Conservation (phyloP, 345 rosid species). For the Odontarrhena argentea region DNA sequence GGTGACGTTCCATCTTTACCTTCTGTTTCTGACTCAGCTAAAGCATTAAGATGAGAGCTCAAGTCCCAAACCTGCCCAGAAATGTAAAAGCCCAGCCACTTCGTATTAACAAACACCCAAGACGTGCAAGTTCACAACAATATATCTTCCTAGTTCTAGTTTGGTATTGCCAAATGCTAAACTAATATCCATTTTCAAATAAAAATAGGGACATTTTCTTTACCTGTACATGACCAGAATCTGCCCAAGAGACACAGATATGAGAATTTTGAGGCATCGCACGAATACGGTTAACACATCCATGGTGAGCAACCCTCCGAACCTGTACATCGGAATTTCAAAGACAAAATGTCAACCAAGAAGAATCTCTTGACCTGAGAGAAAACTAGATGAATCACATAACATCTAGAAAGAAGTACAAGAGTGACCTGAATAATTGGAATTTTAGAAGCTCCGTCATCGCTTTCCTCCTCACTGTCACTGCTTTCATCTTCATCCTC, state of each 20-base stretch:
- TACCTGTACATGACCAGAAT: constrained; percentile 90
- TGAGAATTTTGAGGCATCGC: constrained; percentile 89
- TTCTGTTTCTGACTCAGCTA: constrained; percentile 71
- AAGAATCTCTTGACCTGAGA: background rate
- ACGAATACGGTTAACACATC: constrained; percentile 88
- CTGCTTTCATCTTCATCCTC: constrained; percentile 59
- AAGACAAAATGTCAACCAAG: constrained; percentile 27
- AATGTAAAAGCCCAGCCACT: constrained; percentile 6
- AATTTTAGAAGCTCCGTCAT: constrained; percentile 53
- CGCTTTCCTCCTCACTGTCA: constrained; percentile 80
- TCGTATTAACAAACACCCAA: background rate
- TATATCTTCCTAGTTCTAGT: background rate
- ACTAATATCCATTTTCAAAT: background rate
- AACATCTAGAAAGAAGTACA: constrained; percentile 11
- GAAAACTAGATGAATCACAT: constrained; percentile 5
- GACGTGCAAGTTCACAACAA: background rate
- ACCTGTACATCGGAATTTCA: constrained; percentile 49
- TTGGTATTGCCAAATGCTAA: background rate
- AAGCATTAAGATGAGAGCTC: constrained; percentile 75
- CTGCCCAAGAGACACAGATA: constrained; percentile 94
- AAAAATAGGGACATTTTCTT: constrained; percentile 19
- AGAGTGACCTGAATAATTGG: constrained; percentile 73
- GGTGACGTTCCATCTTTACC: constrained; percentile 55
- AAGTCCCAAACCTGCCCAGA: constrained; percentile 83
- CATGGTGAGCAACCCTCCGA: constrained; percentile 78